A percentile compares a stretch with the other conserved stretches of the same genome.
Evolutionary conservation across 345 rosid species (phyloP).

Genomic region (Populus pruinosa): DNA sequence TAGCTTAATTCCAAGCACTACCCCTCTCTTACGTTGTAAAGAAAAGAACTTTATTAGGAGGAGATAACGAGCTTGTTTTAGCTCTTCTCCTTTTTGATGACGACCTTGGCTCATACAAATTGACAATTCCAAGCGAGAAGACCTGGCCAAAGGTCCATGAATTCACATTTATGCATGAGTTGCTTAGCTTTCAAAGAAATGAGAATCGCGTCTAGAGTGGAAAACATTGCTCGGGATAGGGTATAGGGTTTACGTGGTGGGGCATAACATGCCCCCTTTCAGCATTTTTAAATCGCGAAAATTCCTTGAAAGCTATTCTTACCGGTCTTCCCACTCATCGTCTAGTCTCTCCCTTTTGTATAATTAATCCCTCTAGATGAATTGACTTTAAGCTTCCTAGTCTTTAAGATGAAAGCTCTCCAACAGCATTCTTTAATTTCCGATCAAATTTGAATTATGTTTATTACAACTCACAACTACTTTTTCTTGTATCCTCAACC

Average conservation of each 20-base stretch:
- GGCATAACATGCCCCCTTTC: neutral
- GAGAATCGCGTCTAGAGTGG: slow-evolving; percentile 13
- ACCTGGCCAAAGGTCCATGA: neutral
- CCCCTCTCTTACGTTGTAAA: no score
- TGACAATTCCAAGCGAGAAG: neutral
- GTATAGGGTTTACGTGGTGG: slow-evolving; percentile 8
- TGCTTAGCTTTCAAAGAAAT: slow-evolving; percentile 19
- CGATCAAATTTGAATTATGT: no score
- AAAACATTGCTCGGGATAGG: neutral
- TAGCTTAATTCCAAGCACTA: no score
- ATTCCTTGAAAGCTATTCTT: slow-evolving; percentile 22
- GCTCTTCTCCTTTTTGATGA: neutral
- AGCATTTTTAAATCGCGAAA: slow-evolving; percentile 7
- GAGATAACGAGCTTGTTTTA: neutral
- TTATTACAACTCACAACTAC: neutral
- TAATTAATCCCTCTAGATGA: neutral
- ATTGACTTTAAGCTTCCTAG: slow-evolving; percentile 3
- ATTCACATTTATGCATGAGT: slow-evolving; percentile 13
- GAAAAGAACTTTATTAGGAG: no score
- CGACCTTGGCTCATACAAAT: neutral
- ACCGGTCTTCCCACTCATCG: neutral
- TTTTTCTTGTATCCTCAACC: neutral
- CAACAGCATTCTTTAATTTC: neutral
- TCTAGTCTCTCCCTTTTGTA: neutral
- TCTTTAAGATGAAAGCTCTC: neutral